A percentile compares a stretch with the other conserved stretches of the same genome.
Conservation (phyloP, 805 yeast species). For the Zygosaccharomyces rouxii region DNA sequence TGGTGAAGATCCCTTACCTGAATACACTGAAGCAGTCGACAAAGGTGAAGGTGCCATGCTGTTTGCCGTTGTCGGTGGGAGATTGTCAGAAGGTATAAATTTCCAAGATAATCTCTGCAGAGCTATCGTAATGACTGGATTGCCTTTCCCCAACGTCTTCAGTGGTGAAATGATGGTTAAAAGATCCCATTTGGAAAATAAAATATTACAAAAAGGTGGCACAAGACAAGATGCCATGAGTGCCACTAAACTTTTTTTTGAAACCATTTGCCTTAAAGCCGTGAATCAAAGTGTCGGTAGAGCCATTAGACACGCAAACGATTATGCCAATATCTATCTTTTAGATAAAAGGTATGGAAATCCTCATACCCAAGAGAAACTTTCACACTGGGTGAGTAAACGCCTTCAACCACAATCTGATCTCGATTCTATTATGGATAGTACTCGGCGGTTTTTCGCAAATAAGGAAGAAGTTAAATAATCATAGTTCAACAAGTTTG, state of each 20-base stretch:
- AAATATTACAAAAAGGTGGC: conserved; percentile 46
- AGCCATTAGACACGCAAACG: conserved; percentile 78
- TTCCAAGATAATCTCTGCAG: conserved; percentile 85
- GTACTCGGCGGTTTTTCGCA: conserved; percentile 26
- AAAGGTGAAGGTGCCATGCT: conserved; percentile 55
- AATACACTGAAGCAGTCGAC: conserved; percentile 45
- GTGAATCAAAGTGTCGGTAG: conserved; percentile 92
- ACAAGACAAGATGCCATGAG: conserved; percentile 42
- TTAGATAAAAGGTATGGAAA: conserved; percentile 59
- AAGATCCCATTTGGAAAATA: conserved; percentile 55
- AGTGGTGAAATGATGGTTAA: conserved; percentile 79
- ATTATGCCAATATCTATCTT: conserved; percentile 71
- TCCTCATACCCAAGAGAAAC: conserved; percentile 47
- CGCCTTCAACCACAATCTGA: conserved; percentile 29
- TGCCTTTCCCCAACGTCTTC: conserved; percentile 82
- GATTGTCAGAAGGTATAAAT: conserved; percentile 89
- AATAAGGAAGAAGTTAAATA: background rate
- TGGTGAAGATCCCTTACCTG: conserved; percentile 44
- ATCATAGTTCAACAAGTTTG: background rate
- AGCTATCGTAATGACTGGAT: conserved; percentile 78
- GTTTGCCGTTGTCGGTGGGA: conserved; percentile 88
- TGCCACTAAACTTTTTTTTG: conserved; percentile 58
- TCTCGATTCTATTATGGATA: conserved; percentile 17
- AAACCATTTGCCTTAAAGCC: conserved; percentile 83
- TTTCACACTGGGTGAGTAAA: conserved; percentile 72